These are phyloP conservation scores for Hypoxylon intermedium DNA, from an alignment of 495 filamentous ascomycete species.

Conservation along the genomic window DNA sequence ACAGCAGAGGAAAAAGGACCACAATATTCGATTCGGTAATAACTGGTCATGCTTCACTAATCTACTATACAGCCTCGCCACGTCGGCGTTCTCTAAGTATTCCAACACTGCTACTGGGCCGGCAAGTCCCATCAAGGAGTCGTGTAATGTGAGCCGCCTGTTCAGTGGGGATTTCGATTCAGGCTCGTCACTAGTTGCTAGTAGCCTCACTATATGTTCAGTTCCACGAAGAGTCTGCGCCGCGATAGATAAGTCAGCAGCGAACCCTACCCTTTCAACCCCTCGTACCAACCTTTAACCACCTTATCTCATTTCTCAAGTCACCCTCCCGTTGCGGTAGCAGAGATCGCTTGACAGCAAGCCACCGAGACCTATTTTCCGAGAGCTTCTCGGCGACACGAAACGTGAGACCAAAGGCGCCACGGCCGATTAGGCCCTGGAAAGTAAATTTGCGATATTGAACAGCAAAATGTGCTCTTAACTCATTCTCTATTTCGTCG, in stretches of 20 bases:
- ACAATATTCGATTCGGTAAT: slow-evolving; percentile 19
- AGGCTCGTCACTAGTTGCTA: slow-evolving; percentile 9
- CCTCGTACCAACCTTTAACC: slow-evolving; percentile 2
- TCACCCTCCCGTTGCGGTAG: slow-evolving; percentile 3
- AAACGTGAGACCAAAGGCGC: slow-evolving; percentile 14
- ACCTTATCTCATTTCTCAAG: slow-evolving; percentile 17
- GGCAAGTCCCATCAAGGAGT: slow-evolving; percentile 1
- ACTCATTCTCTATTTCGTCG: slow-evolving; percentile 1
- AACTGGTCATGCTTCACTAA: slow-evolving; percentile 5
- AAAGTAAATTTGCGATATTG: slow-evolving; percentile 13
- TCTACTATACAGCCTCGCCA: slow-evolving; percentile 6
- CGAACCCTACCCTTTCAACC: background rate
- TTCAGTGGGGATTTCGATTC: too few species aligned
- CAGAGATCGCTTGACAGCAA: slow-evolving; percentile 15
- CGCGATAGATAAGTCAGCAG: background rate
- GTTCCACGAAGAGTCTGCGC: slow-evolving; percentile 18
- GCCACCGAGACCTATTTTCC: slow-evolving; percentile 3
- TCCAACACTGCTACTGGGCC: slow-evolving; percentile 15
- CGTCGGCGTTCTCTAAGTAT: slow-evolving; percentile 17
- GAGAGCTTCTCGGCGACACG: slow-evolving; percentile 13
- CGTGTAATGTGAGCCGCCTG: background rate
- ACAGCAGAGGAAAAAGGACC: slow-evolving; percentile 27
- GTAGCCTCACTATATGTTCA: slow-evolving; percentile 18
- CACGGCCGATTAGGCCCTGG: slow-evolving; percentile 4
- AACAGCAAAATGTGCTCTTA: slow-evolving; percentile 13